Evolutionary conservation across 225 moss, liverwort and hornwort genomes (phyloP), one percentile per base, ranked within the genome.

Genomic region (Neckera pumila): DNA sequence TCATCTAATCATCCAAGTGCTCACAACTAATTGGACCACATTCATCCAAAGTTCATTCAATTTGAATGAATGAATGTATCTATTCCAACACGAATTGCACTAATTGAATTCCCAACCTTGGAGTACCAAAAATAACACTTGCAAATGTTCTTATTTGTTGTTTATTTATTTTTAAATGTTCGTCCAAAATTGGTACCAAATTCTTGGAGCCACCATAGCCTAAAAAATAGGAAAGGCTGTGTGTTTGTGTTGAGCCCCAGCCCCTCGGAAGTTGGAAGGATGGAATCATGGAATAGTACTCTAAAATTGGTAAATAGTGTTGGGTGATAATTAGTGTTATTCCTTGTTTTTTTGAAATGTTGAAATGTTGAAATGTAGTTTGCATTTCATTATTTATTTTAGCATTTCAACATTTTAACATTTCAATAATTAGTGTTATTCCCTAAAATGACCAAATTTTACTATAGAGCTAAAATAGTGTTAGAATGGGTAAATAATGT

Each of bases 1-100:
- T 76, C 21, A 22, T 22, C 51, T 5, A 34, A 22, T 13, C 53
- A 34, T 51, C 4, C 14, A 53, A 34, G 1, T 8, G 1, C 5
- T 47, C 30, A 2, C 6, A 18, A 18, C 11, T 17, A 30, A 11
- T 73, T 17, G 6, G 5, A 53, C 53, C 12, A 34, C 36, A 53
- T 34, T 53, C 53, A 51, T 73, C 30, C 19, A 3, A 20, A 19
- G 33, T 63, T 21, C 14, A 40, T 20, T 40, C 40, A 40, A 40
- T 21, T 14, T 14, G 6, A 26, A 0, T 7, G 19, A 34, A 0
- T 0, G 13, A 4, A 4, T 5, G 25, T 43, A 12, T 67, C 12
- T 12, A 10, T 72, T 30, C 47, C 11, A 47, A 47, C 1, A 0
- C 47, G 18, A 14, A 38, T 67, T 73, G 17, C 47, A 30, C 28